Percentiles rank a stretch among this genome's conserved stretches.
These are phyloP conservation scores for Omphalotus olearius DNA, from an alignment of 1,284 basidiomycete species.

Conservation along the genomic window DNA sequence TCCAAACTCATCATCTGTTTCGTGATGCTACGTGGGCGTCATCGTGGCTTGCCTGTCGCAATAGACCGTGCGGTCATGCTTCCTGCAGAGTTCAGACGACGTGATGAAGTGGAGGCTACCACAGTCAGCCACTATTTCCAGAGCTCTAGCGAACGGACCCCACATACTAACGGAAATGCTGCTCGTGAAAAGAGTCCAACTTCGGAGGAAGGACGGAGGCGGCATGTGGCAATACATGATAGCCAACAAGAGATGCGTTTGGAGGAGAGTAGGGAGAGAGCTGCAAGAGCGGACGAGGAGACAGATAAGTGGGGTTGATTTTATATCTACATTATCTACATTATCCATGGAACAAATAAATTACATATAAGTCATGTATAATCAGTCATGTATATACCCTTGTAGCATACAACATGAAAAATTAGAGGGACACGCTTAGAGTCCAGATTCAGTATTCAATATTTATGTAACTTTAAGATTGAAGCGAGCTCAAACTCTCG, in stretches of 20 bases:
- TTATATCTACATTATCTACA: no score
- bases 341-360: no score
- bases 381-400: no score
- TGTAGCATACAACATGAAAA: no score
- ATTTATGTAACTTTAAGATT: no score
- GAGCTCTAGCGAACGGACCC: background rate
- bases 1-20: constrained; percentile 84
- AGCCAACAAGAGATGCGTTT: background rate
- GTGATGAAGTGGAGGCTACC: constrained; percentile 9
- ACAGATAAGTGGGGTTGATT: no score
- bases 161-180: background rate
- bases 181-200: background rate
- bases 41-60: constrained; percentile 84
- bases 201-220: background rate
- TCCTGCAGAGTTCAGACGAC: constrained; percentile 49
- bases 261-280: background rate
- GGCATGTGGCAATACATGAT: background rate
- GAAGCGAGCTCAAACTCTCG: no score
- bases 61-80: constrained; percentile 85
- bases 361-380: no score
- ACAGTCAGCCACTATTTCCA: constrained; percentile 1
- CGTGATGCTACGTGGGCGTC: constrained; percentile 93
- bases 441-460: no score
- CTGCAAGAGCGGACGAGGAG: background rate
- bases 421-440: no score